phyloP scores from a whole-genome alignment of 805 yeast genomes.

The Cyberlindnera misumaiensis region DNA sequence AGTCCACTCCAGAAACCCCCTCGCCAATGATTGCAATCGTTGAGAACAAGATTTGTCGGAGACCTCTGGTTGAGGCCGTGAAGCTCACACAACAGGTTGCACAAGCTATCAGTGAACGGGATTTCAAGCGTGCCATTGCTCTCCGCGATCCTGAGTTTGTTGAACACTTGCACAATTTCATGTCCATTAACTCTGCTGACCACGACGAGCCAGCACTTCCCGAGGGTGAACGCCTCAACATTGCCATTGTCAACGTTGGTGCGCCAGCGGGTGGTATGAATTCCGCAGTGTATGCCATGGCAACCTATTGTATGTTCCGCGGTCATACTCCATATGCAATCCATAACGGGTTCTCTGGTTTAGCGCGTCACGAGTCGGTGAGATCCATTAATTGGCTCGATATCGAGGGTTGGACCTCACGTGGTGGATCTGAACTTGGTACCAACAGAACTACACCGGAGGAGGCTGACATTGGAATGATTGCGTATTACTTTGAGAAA shows the following conservation, averaged over 20 bases:
- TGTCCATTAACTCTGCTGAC: conserved; percentile 62
- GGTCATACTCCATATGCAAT: conserved; percentile 71
- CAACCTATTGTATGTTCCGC: conserved; percentile 65
- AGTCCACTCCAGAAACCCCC: conserved; percentile 60
- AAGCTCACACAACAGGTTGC: conserved; percentile 67
- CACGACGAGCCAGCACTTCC: conserved; percentile 58
- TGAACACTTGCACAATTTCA: conserved; percentile 56
- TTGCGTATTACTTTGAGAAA: conserved; percentile 68
- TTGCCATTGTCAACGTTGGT: conserved; percentile 71
- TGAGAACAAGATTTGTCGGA: conserved; percentile 63
- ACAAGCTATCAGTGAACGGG: conserved; percentile 53
- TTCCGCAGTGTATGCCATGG: conserved; percentile 70
- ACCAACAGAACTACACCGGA: conserved; percentile 68
- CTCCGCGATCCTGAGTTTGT: conserved; percentile 66
- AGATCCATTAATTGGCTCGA: conserved; percentile 59
- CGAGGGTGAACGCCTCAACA: conserved; percentile 44
- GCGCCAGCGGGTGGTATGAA: conserved; percentile 79
- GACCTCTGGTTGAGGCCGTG: conserved; percentile 70
- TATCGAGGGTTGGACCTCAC: conserved; percentile 64
- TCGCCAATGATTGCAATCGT: conserved; percentile 73
- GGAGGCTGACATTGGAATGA: conserved; percentile 58
- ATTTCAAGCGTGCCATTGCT: conserved; percentile 63
- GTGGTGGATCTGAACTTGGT: conserved; percentile 80
- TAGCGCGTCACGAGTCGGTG: conserved; percentile 56
- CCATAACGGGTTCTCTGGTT: conserved; percentile 68